phyloP scores from a whole-genome alignment of 2,329 filamentous ascomycete species.

The Verticillium nonalfalfae region DNA sequence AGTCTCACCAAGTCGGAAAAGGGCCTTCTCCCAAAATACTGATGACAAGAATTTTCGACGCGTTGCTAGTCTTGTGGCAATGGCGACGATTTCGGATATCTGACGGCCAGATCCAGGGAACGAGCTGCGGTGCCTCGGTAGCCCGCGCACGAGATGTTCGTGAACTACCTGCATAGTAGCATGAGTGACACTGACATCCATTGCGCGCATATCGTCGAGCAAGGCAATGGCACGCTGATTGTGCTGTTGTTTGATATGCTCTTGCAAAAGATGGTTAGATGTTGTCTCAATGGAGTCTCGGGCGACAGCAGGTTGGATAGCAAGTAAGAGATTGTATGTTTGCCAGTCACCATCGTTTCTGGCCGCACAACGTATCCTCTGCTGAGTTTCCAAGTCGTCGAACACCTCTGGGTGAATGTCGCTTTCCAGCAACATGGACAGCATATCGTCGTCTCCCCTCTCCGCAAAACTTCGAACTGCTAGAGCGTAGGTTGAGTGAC shows the following conservation, averaged over 20 bases:
- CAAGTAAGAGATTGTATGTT: constrained; percentile 27
- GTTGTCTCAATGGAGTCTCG: constrained; percentile 18
- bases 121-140: constrained; percentile 1
- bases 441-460: constrained; percentile 44
- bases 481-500: constrained; percentile 57
- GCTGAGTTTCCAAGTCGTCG: constrained; percentile 35
- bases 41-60: constrained; percentile 20
- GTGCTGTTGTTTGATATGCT: constrained; percentile 20
- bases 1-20: constrained; percentile 36
- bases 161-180: constrained; percentile 6
- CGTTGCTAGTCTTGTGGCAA: constrained; percentile 3
- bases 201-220: constrained; percentile 29
- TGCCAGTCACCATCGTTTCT: neutral
- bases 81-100: constrained; percentile 2
- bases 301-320: constrained; percentile 29
- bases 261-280: constrained; percentile 26
- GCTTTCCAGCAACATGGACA: constrained; percentile 36
- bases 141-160: constrained; percentile 2
- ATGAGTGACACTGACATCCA: constrained; percentile 20
- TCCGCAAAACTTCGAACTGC: constrained; percentile 59
- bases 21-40: constrained; percentile 33
- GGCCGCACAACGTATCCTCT: constrained; percentile 23
- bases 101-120: neutral
- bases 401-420: constrained; percentile 52
- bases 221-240: constrained; percentile 20